Evolutionary conservation across 108 stramenopile species (phyloP).

Genomic region (Schizochytrium sp.): DNA sequence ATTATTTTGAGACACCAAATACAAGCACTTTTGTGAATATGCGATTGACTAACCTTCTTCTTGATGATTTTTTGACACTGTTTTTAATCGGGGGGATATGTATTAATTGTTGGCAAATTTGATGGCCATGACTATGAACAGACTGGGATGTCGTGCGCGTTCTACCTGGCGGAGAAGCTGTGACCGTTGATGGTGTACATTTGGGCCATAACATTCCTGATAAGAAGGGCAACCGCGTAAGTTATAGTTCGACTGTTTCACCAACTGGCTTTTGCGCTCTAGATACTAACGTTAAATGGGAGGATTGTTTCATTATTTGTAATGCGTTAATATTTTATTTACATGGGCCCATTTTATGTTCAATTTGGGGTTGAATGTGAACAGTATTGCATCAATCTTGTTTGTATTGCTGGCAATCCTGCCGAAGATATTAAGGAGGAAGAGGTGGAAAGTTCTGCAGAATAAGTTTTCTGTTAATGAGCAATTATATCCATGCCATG

Average conservation of each 20-base stretch:
- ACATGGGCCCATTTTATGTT: background rate
- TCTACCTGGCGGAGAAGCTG: slow-evolving; percentile 85
- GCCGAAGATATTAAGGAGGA: background rate
- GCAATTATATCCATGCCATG: no score
- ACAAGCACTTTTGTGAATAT: background rate
- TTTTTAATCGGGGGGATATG: background rate
- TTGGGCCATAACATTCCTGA: slow-evolving; percentile 88
- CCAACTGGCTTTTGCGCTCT: background rate
- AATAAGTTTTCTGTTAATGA: background rate
- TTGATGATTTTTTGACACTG: no score
- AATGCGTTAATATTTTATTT: background rate
- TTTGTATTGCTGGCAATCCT: slow-evolving; percentile 83
- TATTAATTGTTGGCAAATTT: background rate
- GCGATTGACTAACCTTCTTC: background rate
- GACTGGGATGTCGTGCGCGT: slow-evolving; percentile 90
- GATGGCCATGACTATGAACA: slow-evolving; percentile 11
- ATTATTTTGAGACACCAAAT: slow-evolving; percentile 49
- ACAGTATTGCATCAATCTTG: slow-evolving; percentile 89
- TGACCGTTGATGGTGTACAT: slow-evolving; percentile 85
- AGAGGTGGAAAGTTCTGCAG: background rate
- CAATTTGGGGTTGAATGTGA: background rate
- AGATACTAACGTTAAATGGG: background rate
- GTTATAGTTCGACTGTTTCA: background rate
- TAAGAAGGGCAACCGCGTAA: slow-evolving; percentile 80
- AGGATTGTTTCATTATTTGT: background rate